Percentiles rank a stretch among this genome's conserved stretches.
Evolutionary conservation across 106 monocot genomes (phyloP).

Genomic region (Platanthera zijinensis): DNA sequence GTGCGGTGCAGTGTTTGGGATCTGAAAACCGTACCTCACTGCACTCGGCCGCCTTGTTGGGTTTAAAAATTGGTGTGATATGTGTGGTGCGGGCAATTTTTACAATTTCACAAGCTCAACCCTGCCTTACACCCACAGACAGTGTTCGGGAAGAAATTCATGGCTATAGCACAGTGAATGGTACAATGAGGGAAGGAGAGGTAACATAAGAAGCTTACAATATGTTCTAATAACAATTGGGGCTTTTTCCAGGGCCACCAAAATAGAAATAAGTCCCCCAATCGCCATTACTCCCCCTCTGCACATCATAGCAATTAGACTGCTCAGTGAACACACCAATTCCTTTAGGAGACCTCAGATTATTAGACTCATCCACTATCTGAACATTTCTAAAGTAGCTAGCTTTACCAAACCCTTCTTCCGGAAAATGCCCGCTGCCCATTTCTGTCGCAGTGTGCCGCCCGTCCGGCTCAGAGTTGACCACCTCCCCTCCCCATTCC

Average conservation of each 20-base stretch:
- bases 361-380: conserved; percentile 65
- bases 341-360: conserved; percentile 40
- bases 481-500: conserved; percentile 80
- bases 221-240: conserved; percentile 45
- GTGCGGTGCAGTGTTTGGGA: too few relatives aligned
- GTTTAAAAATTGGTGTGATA: too few relatives aligned
- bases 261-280: conserved; percentile 86
- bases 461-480: conserved; percentile 66
- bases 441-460: conserved; percentile 76
- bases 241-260: conserved; percentile 77
- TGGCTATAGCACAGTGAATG: too few relatives aligned
- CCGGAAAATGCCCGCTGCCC: conserved; percentile 73
- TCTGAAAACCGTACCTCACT: too few relatives aligned
- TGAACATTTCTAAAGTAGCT: conserved; percentile 81
- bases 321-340: conserved; percentile 54
- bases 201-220: too few relatives aligned
- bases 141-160: too few relatives aligned
- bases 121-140: too few relatives aligned
- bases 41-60: too few relatives aligned
- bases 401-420: conserved; percentile 66
- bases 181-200: too few relatives aligned
- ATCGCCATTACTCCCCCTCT: conserved; percentile 48
- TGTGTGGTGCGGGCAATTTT: too few relatives aligned
- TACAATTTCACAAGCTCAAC: too few relatives aligned
- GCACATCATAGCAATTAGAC: conserved; percentile 67